These are phyloP conservation scores for Excoecaria cochinchinensis DNA, from an alignment of 345 rosid genomes.

Conservation along the genomic window DNA sequence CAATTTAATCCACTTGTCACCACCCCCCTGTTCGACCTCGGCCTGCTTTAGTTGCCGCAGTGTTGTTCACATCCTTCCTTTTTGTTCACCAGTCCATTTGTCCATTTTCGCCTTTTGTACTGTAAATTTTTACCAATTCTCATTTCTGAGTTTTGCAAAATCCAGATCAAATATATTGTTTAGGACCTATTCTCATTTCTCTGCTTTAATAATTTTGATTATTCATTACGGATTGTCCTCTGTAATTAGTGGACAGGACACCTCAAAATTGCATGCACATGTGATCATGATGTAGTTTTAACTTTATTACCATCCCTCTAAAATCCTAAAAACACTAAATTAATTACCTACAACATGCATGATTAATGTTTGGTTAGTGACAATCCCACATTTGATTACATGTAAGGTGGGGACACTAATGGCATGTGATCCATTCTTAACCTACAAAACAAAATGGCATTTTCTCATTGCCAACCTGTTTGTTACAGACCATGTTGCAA, in stretches of 20 bases:
- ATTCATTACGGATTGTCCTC: background rate
- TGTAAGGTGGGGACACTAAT: constrained; percentile 18
- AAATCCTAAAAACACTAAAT: background rate
- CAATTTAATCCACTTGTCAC: constrained; percentile 32
- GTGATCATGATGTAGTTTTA: constrained; percentile 2
- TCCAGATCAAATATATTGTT: background rate
- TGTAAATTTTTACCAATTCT: background rate
- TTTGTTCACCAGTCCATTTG: background rate
- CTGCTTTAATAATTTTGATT: constrained; percentile 1
- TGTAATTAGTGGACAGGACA: background rate
- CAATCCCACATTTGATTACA: constrained; percentile 10
- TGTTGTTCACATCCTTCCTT: constrained; percentile 31
- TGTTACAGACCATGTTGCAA: background rate
- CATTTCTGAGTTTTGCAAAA: background rate
- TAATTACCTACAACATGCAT: constrained; percentile 1
- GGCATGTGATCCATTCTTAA: constrained; percentile 23
- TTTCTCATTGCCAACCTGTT: constrained; percentile 6
- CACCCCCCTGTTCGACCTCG: constrained; percentile 36
- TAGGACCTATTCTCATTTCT: background rate
- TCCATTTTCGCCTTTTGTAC: background rate
- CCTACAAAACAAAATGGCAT: background rate
- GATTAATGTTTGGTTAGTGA: constrained; percentile 5
- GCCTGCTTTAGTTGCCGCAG: constrained; percentile 37
- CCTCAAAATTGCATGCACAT: background rate
- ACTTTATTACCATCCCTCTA: background rate